Base-by-base conservation (phyloP, 2,329 filamentous ascomycete genomes). In the Colletotrichum godetiae region DNA sequence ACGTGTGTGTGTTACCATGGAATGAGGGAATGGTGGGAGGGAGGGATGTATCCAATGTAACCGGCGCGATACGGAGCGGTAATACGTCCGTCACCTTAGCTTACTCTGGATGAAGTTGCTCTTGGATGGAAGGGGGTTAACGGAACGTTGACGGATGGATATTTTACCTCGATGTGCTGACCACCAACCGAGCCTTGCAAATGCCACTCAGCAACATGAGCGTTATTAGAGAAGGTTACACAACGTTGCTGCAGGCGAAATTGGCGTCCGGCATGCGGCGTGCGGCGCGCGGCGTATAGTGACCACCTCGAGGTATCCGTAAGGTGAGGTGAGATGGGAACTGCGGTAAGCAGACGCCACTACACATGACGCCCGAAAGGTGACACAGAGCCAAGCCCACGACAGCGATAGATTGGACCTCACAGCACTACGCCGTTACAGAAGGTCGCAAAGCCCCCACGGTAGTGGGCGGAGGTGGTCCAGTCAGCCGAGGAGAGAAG, bases 321-420 rank as follows among this genome's bases (percentile, higher is more conserved):
- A 53, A 64, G 55, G 70, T 60, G 59, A 69, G 66, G 62, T 69
- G 59, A 64, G 58, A 63, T 64, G 31, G 56, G 19, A 3, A 49
- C 19, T 49, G 42, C 42, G 42, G 56, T 49, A 53, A 49, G 65
- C 56, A 60, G 49, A 57, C 55, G 56, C 71, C 56, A 60, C 60
- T 67, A 57, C 10, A 61, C 60, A 65, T 42, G 56, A 49, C 67
- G 67, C 67, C 37, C 71, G 60, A 66, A 37, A 42, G 58, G 70
- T 73, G 70, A 69, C 70, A 64, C 66, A 65, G 67, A 57, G 71
- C 67, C 67, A 71, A 73, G 71, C 46, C 37, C 56, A 65, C 61
- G 67, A 70, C 67, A 61, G 53, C 53, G 19, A 59, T 15, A 22
- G 37, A 53, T 33, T 49, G 15, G 33, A 52, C n/a, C 42, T 70